Percentiles rank a stretch among this genome's conserved stretches.
phyloP scores from a whole-genome alignment of 495 filamentous ascomycete genomes.

The Tuber brumale region DNA sequence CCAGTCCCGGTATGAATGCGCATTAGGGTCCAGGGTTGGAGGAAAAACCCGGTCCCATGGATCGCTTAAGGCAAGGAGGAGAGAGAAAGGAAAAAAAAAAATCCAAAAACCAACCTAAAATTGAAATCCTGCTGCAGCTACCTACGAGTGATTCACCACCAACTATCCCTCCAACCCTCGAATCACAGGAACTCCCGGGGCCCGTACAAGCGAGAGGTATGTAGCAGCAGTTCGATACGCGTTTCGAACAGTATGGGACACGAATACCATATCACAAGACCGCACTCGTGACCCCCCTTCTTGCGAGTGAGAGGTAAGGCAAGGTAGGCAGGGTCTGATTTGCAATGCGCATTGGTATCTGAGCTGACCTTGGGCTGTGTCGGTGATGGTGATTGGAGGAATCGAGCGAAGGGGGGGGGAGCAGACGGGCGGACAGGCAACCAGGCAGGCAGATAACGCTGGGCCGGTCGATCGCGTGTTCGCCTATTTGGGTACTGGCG shows the following conservation, averaged over 20 bases:
- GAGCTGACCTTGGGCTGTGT: neutral
- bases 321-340: neutral
- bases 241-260: neutral
- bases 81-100: neutral
- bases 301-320: neutral
- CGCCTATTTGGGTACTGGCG: neutral
- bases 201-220: neutral
- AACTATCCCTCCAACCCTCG: neutral
- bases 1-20: neutral
- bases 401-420: neutral
- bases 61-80: neutral
- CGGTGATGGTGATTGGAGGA: conserved; percentile 2
- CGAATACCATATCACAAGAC: neutral
- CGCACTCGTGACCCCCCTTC: neutral
- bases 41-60: neutral
- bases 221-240: neutral
- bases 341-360: neutral
- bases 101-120: neutral
- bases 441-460: neutral
- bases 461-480: neutral
- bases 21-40: neutral
- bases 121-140: neutral
- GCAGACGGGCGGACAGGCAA: neutral
- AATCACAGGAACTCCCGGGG: neutral
- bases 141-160: neutral